Base-by-base conservation (phyloP, 768 basidiomycete genomes). In the Calocera cornea region DNA sequence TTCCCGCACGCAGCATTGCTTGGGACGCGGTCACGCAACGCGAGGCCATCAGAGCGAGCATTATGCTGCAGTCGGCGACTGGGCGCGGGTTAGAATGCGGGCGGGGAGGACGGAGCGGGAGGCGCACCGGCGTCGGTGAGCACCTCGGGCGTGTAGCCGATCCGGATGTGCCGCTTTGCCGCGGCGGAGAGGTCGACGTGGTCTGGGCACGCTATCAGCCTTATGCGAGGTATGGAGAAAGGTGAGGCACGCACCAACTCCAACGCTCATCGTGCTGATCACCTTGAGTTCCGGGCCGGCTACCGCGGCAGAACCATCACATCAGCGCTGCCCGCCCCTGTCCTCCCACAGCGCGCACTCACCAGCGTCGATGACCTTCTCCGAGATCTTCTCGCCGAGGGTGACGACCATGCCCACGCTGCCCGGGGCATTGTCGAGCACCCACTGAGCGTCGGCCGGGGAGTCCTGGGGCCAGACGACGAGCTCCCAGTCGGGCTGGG, bases 61-160 rank as follows among this genome's bases (percentile, higher is more conserved):
- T 92, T 41, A 95, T 83, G 0, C 87, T 84, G 10, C 91, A 75
- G 75, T 99, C 97, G 19, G 97, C 95, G 24, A 97, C 95, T 93
- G 66, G n/a, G 65, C 69, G 47, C n/a, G n/a, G 40, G 50, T 19
- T 29, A 22, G 17, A 27, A n/a, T n/a, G n/a, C 19, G 44, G 22
- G 64, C 19, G 12, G 34, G 14, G 2, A 44, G 8, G 7, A 24
- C 17, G 41, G 2, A 38, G 40, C 27, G 38, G 24, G 8, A 22
- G 17, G 69, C 73, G 67, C 72, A 86, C 92, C 92, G 70, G 95
- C 92, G 72, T 93, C 92, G 2, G 89, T 95, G 17, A 99, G 82
- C 3, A 97, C 89, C 67, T 95, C 92, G 0, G 95, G 97, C 0
- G 95, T 98, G 76, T 92, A 92, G 7, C 97, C 97, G 5, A 97